Percentiles rank a stretch among this genome's conserved stretches.
Evolutionary conservation across 371 early-diverging fungal species (phyloP).

Genomic region (Thermomucor indicae-seudaticae): DNA sequence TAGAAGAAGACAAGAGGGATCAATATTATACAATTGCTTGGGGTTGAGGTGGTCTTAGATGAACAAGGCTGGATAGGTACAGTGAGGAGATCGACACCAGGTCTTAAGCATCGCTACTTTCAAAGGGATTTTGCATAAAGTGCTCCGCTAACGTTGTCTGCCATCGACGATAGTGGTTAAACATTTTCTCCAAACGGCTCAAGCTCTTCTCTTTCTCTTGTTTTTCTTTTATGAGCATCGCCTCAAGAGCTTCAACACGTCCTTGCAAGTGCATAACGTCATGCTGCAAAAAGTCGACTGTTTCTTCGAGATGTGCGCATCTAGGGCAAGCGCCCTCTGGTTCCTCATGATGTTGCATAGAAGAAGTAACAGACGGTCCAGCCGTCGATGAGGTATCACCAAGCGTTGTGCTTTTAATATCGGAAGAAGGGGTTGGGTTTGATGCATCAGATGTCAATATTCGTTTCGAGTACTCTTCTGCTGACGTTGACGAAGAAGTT

Average conservation of each 20-base stretch:
- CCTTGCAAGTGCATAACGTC: conserved; percentile 11
- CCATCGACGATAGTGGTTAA: conserved; percentile 12
- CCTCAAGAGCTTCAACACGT: conserved; percentile 14
- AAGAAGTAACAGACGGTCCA: conserved; percentile 2
- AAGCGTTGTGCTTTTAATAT: neutral
- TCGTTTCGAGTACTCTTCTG: neutral
- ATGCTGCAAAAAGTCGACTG: conserved; percentile 10
- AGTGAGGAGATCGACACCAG: too few relatives aligned
- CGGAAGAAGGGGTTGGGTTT: neutral
- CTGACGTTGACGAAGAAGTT: conserved; percentile 2
- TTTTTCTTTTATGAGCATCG: conserved; percentile 12
- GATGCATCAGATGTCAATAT: neutral
- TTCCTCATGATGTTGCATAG: neutral
- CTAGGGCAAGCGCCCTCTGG: conserved; percentile 13
- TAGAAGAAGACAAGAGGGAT: too few relatives aligned
- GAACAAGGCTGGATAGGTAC: too few relatives aligned
- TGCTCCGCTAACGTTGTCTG: conserved; percentile 3
- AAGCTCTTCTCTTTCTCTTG: conserved; percentile 7
- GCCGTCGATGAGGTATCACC: conserved; percentile 2
- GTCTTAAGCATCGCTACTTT: too few relatives aligned
- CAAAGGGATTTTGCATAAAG: conserved; percentile 3
- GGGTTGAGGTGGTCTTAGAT: too few relatives aligned
- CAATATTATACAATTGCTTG: too few relatives aligned
- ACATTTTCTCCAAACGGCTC: conserved; percentile 5
- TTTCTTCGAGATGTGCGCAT: conserved; percentile 11